phyloP scores from a whole-genome alignment of 202 grass and related monocot species.

The Zoysia matrella region DNA sequence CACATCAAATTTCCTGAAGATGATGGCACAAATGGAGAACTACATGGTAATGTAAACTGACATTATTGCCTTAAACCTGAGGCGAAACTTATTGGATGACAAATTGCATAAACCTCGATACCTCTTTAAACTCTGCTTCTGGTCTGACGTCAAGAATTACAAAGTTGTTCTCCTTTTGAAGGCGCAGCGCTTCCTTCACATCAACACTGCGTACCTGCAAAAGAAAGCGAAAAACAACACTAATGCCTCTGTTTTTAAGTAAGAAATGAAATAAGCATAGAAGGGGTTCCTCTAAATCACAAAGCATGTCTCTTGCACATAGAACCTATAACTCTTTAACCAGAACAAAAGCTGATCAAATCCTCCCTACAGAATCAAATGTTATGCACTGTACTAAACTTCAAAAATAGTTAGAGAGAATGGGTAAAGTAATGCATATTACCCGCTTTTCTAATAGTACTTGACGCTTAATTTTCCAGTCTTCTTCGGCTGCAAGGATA shows the following conservation, averaged over 20 bases:
- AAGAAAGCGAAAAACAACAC: no score
- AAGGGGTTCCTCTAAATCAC: background rate
- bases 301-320: conserved; percentile 18
- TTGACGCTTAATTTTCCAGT: conserved; percentile 91
- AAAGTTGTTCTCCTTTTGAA: conserved; percentile 98
- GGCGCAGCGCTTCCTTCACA: conserved; percentile 92
- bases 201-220: conserved; percentile 88
- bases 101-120: conserved; percentile 21
- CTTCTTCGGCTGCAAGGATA: conserved; percentile 79
- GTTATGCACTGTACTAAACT: background rate
- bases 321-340: conserved; percentile 24
- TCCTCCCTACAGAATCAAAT: background rate
- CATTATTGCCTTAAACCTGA: conserved; percentile 19
- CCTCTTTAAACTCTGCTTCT: conserved; percentile 95
- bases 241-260: no score
- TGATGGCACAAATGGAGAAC: conserved; percentile 2
- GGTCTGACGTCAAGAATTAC: conserved; percentile 93
- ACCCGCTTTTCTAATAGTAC: conserved; percentile 84
- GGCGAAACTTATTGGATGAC: conserved; percentile 16
- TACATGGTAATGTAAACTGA: conserved; percentile 3
- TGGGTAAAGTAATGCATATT: conserved; percentile 21
- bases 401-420: conserved; percentile 12
- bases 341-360: background rate
- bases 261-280: no score
- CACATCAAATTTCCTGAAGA: background rate